Base-by-base conservation (phyloP, 345 rosid genomes). In the Eucalyptus sp. region DNA sequence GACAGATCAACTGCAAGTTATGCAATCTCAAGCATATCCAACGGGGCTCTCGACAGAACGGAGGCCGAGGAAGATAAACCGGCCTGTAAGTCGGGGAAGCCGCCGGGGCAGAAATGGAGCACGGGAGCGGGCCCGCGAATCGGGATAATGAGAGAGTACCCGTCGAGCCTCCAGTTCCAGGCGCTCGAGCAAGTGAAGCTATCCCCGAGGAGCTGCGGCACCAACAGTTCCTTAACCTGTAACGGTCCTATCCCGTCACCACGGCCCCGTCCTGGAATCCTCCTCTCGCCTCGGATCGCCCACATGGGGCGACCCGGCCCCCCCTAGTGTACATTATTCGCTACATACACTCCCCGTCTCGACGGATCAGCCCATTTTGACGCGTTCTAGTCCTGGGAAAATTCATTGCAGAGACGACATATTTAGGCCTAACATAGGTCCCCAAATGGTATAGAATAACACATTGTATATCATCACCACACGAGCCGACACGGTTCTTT, bases 221-320 rank as follows among this genome's bases (percentile, higher is more conserved):
- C 86, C 2, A 50, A 50, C 16, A 16, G 37, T 22, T 51, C 86
- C 10, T 6, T 86, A 49, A 17, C 84, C 37, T 86, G 58, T 24
- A 8, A 15, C 43, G 94, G 93, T 76, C 93, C 92, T 37, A 89
- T 96, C 7, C 94, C 96, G 44, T 94, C 95, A 5, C 96, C 96
- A n/a, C 93, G 94, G 87, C 95, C 95, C 20, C 91, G 93, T 87
- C 92, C 95, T 18, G 91, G 89, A 31, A 68, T 93, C 87, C 92
- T 86, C 18, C 90, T 95, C 48, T 92, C 97, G 33, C 95, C 94
- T 5, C 92, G 93, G 83, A 90, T 94, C 89, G 90, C 96, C 6
- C 86, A 83, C 58, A 90, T 94, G 92, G 96, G 94, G 50, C 48
- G 9, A 41, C 15, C 76, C 8, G 5, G 46, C 48, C 48, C 29